Percentiles rank a stretch among this genome's conserved stretches.
Evolutionary conservation across 495 filamentous ascomycete species (phyloP).

Genomic region (Aspergillus indologenus): DNA sequence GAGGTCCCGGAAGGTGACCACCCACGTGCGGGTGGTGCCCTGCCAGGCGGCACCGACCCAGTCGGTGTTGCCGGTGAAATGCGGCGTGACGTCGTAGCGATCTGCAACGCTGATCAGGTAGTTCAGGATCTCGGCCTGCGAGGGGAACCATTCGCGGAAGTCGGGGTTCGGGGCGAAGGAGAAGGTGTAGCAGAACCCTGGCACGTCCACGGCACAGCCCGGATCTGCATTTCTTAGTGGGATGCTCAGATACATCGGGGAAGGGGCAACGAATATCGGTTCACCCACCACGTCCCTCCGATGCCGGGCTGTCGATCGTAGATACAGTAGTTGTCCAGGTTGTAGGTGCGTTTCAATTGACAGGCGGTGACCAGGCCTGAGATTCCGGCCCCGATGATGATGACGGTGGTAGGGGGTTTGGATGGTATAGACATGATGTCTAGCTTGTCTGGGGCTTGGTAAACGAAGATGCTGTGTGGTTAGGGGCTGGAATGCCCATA

Average conservation of each 20-base stretch:
- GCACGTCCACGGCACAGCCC: constrained; percentile 29
- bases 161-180: constrained; percentile 29
- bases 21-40: constrained; percentile 19
- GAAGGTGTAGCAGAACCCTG: constrained; percentile 25
- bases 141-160: constrained; percentile 25
- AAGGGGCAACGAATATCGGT: constrained; percentile 19
- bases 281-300: constrained; percentile 30
- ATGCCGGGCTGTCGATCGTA: constrained; percentile 24
- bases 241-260: not conserved
- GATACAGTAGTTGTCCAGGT: constrained; percentile 23
- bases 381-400: constrained; percentile 30
- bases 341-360: constrained; percentile 20
- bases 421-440: too few species aligned
- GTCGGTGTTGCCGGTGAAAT: constrained; percentile 17
- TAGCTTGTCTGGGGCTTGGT: too few species aligned
- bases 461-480: too few species aligned
- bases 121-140: constrained; percentile 10
- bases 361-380: constrained; percentile 29
- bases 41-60: constrained; percentile 21
- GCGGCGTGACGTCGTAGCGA: constrained; percentile 12
- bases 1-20: constrained; percentile 13
- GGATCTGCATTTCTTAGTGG: constrained; percentile 18
- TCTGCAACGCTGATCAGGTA: constrained; percentile 8
- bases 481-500: too few species aligned
- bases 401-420: constrained; percentile 5